Evolutionary conservation across 2,329 filamentous ascomycete species (phyloP), one percentile per base, ranked within the genome.

Genomic region (Lojkania enalia): DNA sequence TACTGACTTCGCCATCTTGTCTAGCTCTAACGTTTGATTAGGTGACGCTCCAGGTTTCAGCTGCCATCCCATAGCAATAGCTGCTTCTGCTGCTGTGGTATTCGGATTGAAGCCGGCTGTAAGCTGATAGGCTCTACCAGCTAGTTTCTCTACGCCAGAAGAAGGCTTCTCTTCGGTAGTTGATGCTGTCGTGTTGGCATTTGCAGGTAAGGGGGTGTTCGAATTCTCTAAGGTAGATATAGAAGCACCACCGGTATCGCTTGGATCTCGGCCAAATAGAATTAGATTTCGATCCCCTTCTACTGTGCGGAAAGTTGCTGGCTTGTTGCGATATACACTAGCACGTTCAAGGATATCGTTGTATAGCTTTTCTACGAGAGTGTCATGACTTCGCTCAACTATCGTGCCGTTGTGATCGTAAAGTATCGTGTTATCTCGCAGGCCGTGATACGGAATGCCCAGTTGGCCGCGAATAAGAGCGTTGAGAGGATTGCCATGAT

Each of bases 321-420:
- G 74, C 66, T 91, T 92, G 65, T 89, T 87, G 59, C 95, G 91
- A 74, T 90, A 97, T 54, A 88, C 84, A 64, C 91, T 94, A 32
- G 94, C 90, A 41, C 94, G 84, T 63, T 97, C 92, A 16, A 97
- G 78, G 35, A 95, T 88, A 66, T 97, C 90, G 57, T 97, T 96
- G 75, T 95, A 97, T 2, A 99, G 79, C 54, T 87, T 90, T 66
- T 97, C 92, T 21, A 94, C 89, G 60, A 91, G 80, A 42, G 84
- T 81, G 68, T 99, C 94, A 54, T 87, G 83, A 19, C 81, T 74
- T 41, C 85, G 80, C 57, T 96, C 85, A 19, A 97, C 90, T 2
- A 90, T 76, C 49, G 80, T 82, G 33, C 89, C 89, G 58, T 86
- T 85, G 40, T 80, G 81, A 71, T 99, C 95, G 73, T 96, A 96